Evolutionary conservation across 192 early-diverging fungal species (phyloP).

Genomic region (Mortierella antarctica): DNA sequence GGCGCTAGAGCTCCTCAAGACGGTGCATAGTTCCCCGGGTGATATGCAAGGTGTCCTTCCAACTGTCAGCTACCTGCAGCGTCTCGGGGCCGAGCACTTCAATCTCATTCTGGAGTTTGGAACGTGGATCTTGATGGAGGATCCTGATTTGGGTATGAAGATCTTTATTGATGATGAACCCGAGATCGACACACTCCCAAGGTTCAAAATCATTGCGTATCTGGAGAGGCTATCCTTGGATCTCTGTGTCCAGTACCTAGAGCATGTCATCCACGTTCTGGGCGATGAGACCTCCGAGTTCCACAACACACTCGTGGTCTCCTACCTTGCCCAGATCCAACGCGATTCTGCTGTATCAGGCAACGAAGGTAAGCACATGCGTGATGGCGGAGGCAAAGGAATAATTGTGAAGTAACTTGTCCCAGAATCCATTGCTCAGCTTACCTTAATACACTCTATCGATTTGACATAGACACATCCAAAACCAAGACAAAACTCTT

Average conservation of each 20-base stretch:
- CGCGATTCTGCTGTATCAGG: conserved; percentile 28
- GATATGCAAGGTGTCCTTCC: conserved; percentile 71
- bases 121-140: conserved; percentile 77
- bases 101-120: conserved; percentile 88
- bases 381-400: neutral
- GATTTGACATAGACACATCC: conserved; percentile 11
- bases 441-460: conserved; percentile 15
- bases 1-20: conserved; percentile 85
- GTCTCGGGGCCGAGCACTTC: conserved; percentile 78
- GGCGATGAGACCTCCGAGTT: conserved; percentile 73
- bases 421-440: neutral
- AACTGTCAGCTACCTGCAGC: conserved; percentile 81
- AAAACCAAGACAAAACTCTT: conserved; percentile 59
- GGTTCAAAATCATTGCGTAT: conserved; percentile 70
- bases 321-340: conserved; percentile 79
- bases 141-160: conserved; percentile 77
- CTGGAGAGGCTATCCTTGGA: conserved; percentile 73
- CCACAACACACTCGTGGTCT: conserved; percentile 84
- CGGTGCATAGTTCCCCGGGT: conserved; percentile 59
- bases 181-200: conserved; percentile 71
- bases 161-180: conserved; percentile 68
- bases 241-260: conserved; percentile 80
- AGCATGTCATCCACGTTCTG: conserved; percentile 81
- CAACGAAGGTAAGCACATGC: conserved; percentile 13
- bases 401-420: too few relatives aligned